phyloP scores from a whole-genome alignment of 2,329 filamentous ascomycete species.

The Exophiala sp. region DNA sequence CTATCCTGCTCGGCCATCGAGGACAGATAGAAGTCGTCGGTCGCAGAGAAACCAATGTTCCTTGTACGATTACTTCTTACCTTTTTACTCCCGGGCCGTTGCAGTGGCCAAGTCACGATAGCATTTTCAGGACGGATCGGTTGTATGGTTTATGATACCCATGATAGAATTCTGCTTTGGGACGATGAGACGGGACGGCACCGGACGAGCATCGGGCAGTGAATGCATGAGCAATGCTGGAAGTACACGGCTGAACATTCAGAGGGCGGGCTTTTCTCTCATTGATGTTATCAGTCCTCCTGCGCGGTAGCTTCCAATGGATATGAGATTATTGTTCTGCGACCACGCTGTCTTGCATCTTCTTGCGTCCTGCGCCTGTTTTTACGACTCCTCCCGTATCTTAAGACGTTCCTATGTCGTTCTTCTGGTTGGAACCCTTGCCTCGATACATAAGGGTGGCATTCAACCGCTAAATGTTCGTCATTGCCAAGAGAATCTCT shows the following conservation, averaged over 20 bases:
- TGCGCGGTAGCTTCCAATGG: slow-evolving; percentile 3
- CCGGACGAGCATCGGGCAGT: neutral
- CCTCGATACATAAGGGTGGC: too few species aligned
- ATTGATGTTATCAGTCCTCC: slow-evolving; percentile 8
- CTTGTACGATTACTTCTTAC: slow-evolving; percentile 23
- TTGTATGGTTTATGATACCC: slow-evolving; percentile 28
- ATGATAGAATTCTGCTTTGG: slow-evolving; percentile 22
- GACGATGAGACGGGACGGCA: slow-evolving; percentile 8
- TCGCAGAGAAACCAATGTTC: slow-evolving; percentile 8
- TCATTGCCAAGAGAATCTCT: too few species aligned
- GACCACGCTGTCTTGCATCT: neutral
- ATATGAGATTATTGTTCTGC: neutral
- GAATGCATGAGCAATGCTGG: neutral
- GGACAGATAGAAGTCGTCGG: slow-evolving; percentile 36
- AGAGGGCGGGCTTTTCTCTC: slow-evolving; percentile 9
- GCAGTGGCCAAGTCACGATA: slow-evolving; percentile 23
- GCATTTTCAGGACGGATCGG: slow-evolving; percentile 25
- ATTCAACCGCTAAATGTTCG: too few species aligned
- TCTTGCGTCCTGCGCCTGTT: too few species aligned
- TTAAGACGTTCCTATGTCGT: too few species aligned
- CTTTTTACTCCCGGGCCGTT: slow-evolving; percentile 20
- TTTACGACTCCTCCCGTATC: too few species aligned
- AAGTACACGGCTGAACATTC: neutral
- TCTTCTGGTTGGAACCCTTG: too few species aligned
- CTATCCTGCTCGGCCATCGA: slow-evolving; percentile 42